Evolutionary conservation across 225 moss, liverwort and hornwort species (phyloP), one percentile per base, ranked within the genome.

Genomic region (Lunularia cruciata): DNA sequence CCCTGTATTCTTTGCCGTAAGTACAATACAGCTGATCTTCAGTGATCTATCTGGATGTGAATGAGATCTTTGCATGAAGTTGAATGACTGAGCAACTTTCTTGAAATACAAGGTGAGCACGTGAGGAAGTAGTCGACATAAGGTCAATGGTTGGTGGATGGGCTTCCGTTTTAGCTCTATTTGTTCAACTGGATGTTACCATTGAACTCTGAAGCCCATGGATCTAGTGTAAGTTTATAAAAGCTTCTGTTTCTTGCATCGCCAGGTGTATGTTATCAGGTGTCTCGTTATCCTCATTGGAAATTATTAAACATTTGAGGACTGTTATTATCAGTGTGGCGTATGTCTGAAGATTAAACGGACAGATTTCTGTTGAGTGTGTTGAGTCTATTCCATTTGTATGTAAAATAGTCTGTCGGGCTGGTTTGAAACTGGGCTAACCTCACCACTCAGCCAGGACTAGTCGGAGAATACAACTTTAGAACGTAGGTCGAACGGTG

Each of bases 1-100:
- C 77, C 76, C 33, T 81, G 81, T 67, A 76, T 77, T 65, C 81
- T 81, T 73, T 81, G 81, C 70, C 81, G 74, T 77, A 81, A 81
- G 54, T 77, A 70, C 70, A 77, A 46, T 60, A 60, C 81, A 66
- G 77, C 70, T 67, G 47, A 65, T 65, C 81, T 57, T 77, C 76
- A 81, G 70, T 81, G 73, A 81, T 68, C 47, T 52, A 72, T 68
- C 40, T 80, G 55, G 54, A 72, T 62, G 38, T 72, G 68, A 76
- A 56, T 67, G 55, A 72, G 67, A 34, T 60, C 53, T 63, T 75
- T 22, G 67, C 56, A 54, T 80, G 72, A 71, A 61, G 68, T 72
- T 43, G 48, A 72, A 67, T 72, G 43, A 67, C 68, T 68, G 42
- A 63, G 67, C 67, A 72, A 60, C 53, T 60, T 36, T 53, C 16